phyloP scores from a whole-genome alignment of 768 basidiomycete genomes.

The Sutorius australiensis region DNA sequence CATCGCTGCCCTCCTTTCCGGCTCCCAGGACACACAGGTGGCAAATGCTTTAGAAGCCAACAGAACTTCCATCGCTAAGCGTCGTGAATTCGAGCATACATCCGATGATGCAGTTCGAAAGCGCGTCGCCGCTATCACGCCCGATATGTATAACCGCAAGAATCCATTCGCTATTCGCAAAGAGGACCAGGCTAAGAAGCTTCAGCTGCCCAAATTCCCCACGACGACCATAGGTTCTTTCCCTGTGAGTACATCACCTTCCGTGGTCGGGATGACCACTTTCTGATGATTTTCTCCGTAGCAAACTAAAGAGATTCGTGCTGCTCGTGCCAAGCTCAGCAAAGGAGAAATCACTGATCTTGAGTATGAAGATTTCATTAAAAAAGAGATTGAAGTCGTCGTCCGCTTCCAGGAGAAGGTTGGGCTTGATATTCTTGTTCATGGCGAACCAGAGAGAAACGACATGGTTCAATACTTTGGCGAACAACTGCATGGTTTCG shows the following conservation, averaged over 20 bases:
- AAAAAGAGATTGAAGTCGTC: conserved; percentile 91
- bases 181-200: conserved; percentile 82
- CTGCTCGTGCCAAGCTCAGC: conserved; percentile 89
- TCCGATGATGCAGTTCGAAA: conserved; percentile 95
- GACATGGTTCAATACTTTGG: conserved; percentile 99
- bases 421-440: conserved; percentile 94
- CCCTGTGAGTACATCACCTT: conserved; percentile 54
- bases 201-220: conserved; percentile 94
- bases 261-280: not conserved
- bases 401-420: conserved; percentile 97
- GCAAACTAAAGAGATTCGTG: conserved; percentile 99
- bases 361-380: conserved; percentile 96
- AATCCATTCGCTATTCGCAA: conserved; percentile 84
- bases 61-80: conserved; percentile 84
- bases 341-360: conserved; percentile 84
- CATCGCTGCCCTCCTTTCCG: conserved; percentile 81
- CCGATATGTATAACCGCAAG: conserved; percentile 82
- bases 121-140: conserved; percentile 89
- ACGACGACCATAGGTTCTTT: conserved; percentile 98
- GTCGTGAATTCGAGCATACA: conserved; percentile 89
- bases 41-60: conserved; percentile 81
- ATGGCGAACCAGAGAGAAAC: conserved; percentile 98
- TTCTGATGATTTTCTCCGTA: conserved; percentile 29
- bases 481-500: conserved; percentile 90
- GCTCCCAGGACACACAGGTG: conserved; percentile 72